Conservation (phyloP, 441 rosid genomes). For the Rhodomyrtus psidioides region DNA sequence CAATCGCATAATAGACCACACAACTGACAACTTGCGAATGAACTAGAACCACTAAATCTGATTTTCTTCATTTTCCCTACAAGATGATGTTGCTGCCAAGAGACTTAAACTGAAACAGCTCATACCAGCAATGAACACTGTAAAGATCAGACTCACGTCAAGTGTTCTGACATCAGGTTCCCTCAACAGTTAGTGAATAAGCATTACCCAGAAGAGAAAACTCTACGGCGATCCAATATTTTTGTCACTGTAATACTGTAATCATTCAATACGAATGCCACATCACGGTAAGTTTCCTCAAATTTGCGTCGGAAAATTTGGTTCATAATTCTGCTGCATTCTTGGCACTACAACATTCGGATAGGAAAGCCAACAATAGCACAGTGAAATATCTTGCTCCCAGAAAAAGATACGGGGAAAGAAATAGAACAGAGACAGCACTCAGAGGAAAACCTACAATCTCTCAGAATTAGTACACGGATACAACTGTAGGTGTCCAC, state of each 20-base stretch:
- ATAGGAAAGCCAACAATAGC: not conserved
- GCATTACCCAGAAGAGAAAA: not conserved
- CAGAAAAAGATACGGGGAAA: not conserved
- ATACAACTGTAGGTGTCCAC: not conserved
- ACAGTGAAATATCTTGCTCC: not conserved
- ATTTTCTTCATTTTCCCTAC: not conserved
- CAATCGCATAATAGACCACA: not conserved
- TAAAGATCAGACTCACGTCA: not conserved
- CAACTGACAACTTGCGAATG: not conserved
- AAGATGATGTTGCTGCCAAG: not conserved
- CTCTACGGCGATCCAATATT: not conserved
- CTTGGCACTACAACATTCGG: not conserved
- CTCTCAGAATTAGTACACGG: not conserved
- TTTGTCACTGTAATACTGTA: not conserved
- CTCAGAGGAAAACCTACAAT: not conserved
- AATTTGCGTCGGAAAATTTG: not conserved
- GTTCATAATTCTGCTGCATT: not conserved
- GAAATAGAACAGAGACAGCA: not conserved
- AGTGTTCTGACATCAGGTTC: not conserved
- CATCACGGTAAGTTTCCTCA: not conserved
- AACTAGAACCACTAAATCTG: not conserved
- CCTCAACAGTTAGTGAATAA: not conserved
- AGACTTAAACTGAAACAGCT: not conserved
- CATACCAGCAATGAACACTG: not conserved
- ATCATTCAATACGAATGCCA: not conserved